Evolutionary conservation across 1,139 yeast species (phyloP).

Genomic region (Suhomyces guaymorum): DNA sequence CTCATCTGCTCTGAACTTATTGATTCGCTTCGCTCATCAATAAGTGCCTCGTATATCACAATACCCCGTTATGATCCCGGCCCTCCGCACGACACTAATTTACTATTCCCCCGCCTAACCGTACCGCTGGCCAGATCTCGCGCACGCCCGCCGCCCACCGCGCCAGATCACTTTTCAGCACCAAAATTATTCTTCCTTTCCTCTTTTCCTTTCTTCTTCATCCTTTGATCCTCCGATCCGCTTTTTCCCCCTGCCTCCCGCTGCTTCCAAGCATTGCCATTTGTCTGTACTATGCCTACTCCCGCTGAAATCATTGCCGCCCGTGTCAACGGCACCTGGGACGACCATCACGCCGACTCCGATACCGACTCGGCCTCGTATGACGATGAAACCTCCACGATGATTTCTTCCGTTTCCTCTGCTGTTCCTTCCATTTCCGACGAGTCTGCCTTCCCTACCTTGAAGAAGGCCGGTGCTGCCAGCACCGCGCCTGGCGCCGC

Average conservation of each 20-base stretch:
- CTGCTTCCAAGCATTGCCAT: slow-evolving; percentile 19
- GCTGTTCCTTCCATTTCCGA: slow-evolving; percentile 41
- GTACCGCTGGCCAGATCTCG: no score
- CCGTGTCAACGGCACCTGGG: slow-evolving; percentile 42
- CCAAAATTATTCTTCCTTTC: no score
- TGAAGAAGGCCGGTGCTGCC: slow-evolving; percentile 28
- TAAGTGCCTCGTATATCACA: no score
- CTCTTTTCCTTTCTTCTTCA: slow-evolving; percentile 2
- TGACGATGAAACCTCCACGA: slow-evolving; percentile 16
- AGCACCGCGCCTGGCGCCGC: slow-evolving; percentile 21
- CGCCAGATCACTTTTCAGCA: not conserved
- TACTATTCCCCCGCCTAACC: no score
- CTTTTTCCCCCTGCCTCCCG: slow-evolving; percentile 14
- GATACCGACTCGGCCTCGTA: slow-evolving; percentile 10
- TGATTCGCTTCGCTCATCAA: no score
- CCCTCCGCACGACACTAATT: no score
- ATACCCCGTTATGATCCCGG: no score
- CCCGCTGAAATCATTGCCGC: slow-evolving; percentile 65
- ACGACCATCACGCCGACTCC: slow-evolving; percentile 10
- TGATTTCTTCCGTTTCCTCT: slow-evolving; percentile 21
- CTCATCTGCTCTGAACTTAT: no score
- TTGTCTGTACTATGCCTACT: slow-evolving; percentile 44
- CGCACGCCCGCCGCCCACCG: not conserved
- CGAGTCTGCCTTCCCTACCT: slow-evolving; percentile 70
- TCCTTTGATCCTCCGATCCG: slow-evolving; percentile 6